Base-by-base conservation (phyloP, 78 protist genomes). In the Dictyostelium intermedium region DNA sequence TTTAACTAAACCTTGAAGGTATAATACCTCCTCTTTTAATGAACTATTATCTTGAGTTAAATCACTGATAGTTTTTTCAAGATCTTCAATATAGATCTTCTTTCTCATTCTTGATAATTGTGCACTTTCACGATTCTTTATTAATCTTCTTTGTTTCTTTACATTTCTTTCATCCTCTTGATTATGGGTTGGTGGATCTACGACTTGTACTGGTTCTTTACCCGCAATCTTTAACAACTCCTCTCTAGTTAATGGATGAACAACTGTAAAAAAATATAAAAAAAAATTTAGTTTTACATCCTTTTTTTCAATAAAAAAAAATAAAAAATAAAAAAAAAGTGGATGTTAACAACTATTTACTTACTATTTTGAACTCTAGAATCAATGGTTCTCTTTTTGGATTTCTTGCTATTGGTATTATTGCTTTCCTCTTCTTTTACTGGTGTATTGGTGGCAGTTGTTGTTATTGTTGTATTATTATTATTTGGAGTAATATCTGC, bases 61-160 rank as follows among this genome's bases (percentile, higher is more conserved):
- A 47, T 89, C 94, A 34, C 94, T 47, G n/a, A 89, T 89, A 14
- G 66, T 89, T 30, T 89, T 89, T 34, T 89, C 94, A 69, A 89
- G 74, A 39, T 89, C 94, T 69, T 89, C 94, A 69, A 89, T 89
- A 18, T 70, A 89, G 30, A 92, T 86, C 86, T 92, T 92, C 86
- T 92, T 92, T 92, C 96, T 80, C 89, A 86, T 92, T 85, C 96
- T 85, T 11, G 92, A 84, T 0, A 92, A 56, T 78, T 92, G 96
- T 23, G 96, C 96, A 61, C 91, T 81, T 53, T 92, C 96, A 37
- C 96, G 39, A 82, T 92, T 92, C 78, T 92, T 92, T 7, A 92
- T 84, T n/a, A 92, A 74, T 69, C 96, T 63, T 70, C 96, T 85
- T 74, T 92, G 96, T 73, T 92, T 92, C 83, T 92, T 92, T 20